Percentiles rank a stretch among this genome's conserved stretches.
Conservation (phyloP, 2,329 filamentous ascomycete genomes). For the Zymoseptoria pseudotritici region DNA sequence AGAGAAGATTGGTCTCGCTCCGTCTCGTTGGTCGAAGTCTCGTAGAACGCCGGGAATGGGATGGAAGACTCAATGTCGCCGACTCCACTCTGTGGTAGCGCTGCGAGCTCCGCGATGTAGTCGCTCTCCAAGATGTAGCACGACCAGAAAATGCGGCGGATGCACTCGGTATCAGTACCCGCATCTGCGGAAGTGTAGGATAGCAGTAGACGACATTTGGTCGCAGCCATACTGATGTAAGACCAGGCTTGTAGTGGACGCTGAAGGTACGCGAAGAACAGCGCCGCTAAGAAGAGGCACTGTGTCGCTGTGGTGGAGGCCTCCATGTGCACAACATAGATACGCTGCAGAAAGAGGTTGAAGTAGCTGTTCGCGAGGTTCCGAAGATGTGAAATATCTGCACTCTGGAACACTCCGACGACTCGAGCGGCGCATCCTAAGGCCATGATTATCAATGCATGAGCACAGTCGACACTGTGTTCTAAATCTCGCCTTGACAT, state of each 20-base stretch:
- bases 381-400: neutral
- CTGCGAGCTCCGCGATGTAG: conserved; percentile 9
- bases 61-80: conserved; percentile 9
- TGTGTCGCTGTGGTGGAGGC: conserved; percentile 7
- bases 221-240: conserved; percentile 9
- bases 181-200: conserved; percentile 11
- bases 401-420: neutral
- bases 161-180: conserved; percentile 7
- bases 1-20: conserved; percentile 8
- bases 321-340: conserved; percentile 7
- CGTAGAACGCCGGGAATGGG: conserved; percentile 5
- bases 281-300: conserved; percentile 10
- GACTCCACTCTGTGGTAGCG: conserved; percentile 8
- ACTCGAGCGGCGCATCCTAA: conserved; percentile 6
- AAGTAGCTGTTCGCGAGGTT: conserved; percentile 6
- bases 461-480: conserved; percentile 4
- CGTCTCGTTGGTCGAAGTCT: conserved; percentile 2
- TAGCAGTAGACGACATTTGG: conserved; percentile 8
- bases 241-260: conserved; percentile 9
- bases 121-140: conserved; percentile 9
- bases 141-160: conserved; percentile 11
- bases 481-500: conserved; percentile 2
- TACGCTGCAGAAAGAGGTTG: conserved; percentile 4
- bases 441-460: conserved; percentile 7
- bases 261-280: conserved; percentile 11